Base-by-base conservation (phyloP, 1,139 yeast species). In the Blastobotrys serpentis region DNA sequence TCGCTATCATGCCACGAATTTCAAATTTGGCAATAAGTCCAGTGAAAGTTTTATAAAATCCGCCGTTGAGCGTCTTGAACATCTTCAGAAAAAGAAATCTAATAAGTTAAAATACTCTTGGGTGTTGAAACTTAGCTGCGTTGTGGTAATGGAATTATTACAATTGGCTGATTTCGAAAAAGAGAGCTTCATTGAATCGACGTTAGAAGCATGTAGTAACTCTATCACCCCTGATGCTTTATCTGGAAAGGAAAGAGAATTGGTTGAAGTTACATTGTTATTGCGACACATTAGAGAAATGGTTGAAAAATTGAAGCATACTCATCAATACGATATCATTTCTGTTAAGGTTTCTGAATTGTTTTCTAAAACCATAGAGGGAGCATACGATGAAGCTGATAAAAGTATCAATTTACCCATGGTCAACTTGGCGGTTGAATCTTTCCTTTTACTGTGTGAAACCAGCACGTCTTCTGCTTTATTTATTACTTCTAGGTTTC, bases 41-140 rank as follows among this genome's bases (percentile, higher is more conserved):
- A 48, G 48, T n/a, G 37, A 46, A 36, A 38, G 48, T 26, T 50
- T 41, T 21, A 23, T 50, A 14, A 22, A 42, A 13, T 26, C 42
- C 17, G 37, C 49, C 13, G 41, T 40, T 29, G 32, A 44, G 33
- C 46, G 43, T 25, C 43, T 48, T 11, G 37, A 45, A 25, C 43
- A 48, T 37, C 41, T 34, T 32, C 37, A 36, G 18, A 38, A 37
- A 25, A 43, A 44, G 39, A 40, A 17, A 6, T 30, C 32, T 22
- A 25, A 33, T 13, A 29, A 26, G 18, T 6, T 18, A 26, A 29
- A 41, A 25, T 43, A 49, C 25, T 40, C 17, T 21, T 49, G 45
- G 49, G 25, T 44, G 4, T 30, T 47, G 21, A 47, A 44, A 23
- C 22, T 47, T 29, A 30, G 46, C 13, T 40, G 47, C 29, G 37